These are phyloP conservation scores for Gaeumannomyces tritici DNA, from an alignment of 2,329 filamentous ascomycete species.

Conservation along the genomic window DNA sequence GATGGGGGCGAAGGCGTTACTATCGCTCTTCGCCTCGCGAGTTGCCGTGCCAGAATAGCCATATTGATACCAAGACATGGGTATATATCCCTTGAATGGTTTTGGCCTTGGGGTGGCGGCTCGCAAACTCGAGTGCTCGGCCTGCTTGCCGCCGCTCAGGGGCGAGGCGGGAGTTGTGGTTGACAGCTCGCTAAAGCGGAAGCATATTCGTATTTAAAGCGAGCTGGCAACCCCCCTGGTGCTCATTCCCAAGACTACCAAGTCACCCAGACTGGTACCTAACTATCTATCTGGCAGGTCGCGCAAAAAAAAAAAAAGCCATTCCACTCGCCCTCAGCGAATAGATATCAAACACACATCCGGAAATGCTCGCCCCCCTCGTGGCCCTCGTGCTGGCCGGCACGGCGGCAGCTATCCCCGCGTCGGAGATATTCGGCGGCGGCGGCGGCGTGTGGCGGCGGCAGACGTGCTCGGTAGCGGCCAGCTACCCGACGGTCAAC, in stretches of 20 bases:
- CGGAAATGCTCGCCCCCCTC: conserved; percentile 1
- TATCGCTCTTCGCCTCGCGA: neutral
- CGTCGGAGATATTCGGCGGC: conserved; percentile 21
- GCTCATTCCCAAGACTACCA: neutral
- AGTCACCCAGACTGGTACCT: too few species aligned
- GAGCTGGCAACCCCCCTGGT: neutral
- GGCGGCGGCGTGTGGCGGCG: neutral
- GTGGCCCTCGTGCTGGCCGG: conserved; percentile 21
- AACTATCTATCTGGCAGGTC: too few species aligned
- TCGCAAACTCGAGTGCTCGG: too few species aligned
- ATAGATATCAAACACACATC: too few species aligned
- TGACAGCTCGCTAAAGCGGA: neutral
- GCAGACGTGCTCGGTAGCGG: conserved; percentile 3
- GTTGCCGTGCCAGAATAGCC: neutral
- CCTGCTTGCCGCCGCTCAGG: too few species aligned
- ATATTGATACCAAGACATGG: neutral
- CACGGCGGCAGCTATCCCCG: conserved; percentile 22
- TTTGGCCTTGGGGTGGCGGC: neutral
- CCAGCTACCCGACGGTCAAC: conserved; percentile 18
- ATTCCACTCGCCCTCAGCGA: too few species aligned
- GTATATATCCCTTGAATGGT: neutral
- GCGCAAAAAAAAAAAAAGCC: too few species aligned
- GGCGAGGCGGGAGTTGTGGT: neutral
- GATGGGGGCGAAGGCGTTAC: too few species aligned
- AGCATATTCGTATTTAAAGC: neutral